These are phyloP conservation scores for Penicillium argentinense DNA, from an alignment of 495 filamentous ascomycete species.

Conservation along the genomic window DNA sequence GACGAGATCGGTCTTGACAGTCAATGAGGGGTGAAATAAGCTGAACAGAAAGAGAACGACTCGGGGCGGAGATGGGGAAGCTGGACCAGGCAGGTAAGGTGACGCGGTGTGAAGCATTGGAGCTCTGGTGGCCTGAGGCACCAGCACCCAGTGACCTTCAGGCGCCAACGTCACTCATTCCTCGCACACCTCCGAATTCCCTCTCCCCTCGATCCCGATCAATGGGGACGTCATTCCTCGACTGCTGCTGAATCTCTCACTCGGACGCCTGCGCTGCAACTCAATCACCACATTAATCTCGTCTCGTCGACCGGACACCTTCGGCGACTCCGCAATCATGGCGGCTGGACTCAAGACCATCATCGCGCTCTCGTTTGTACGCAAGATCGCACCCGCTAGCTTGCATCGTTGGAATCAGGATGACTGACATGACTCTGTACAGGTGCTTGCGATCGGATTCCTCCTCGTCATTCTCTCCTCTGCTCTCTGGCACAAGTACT, in stretches of 20 bases:
- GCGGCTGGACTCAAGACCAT: slow-evolving; percentile 95
- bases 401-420: not conserved
- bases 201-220: slow-evolving; percentile 15
- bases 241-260: slow-evolving; percentile 2
- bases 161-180: slow-evolving; percentile 40
- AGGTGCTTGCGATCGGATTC: slow-evolving; percentile 97
- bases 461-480: slow-evolving; percentile 98
- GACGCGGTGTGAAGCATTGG: slow-evolving; percentile 36
- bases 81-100: slow-evolving; percentile 32
- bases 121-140: slow-evolving; percentile 42
- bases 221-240: slow-evolving; percentile 21
- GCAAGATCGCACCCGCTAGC: slow-evolving; percentile 12
- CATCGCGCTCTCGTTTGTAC: slow-evolving; percentile 95
- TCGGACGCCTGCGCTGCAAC: slow-evolving; percentile 5
- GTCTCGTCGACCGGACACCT: slow-evolving; percentile 12
- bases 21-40: slow-evolving; percentile 21
- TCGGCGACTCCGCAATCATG: slow-evolving; percentile 58
- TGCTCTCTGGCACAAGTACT: slow-evolving; percentile 90
- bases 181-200: slow-evolving; percentile 12
- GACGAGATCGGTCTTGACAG: slow-evolving; percentile 6
- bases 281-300: not conserved
- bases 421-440: slow-evolving; percentile 11
- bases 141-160: slow-evolving; percentile 30
- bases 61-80: slow-evolving; percentile 24
- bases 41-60: slow-evolving; percentile 15